Evolutionary conservation across 768 basidiomycete species (phyloP), one percentile per base, ranked within the genome.

Genomic region (Pulveroboletus sp.): DNA sequence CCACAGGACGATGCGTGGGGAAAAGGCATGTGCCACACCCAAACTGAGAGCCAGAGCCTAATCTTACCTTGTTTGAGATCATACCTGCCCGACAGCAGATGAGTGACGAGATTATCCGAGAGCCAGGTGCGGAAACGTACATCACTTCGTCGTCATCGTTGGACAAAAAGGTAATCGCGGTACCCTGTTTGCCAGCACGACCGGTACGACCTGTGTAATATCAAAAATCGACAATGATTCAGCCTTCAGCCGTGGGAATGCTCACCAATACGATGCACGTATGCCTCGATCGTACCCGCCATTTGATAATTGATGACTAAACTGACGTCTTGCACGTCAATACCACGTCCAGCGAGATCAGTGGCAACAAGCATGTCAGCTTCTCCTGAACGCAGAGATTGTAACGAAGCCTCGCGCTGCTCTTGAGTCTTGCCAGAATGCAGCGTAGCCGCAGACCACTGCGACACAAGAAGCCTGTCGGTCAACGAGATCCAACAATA

Each of bases 401-500:
- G 86, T 58, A 99, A 70, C 5, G 95, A 84, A 2, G 89, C 89
- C 69, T 99, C 96, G 67, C 96, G 85, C 68, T 97, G 93, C 63
- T 94, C 92, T 68, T 99, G 96, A 52, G 87, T 93, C 74, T 99
- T 99, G 53, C 95, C 96, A 10, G 93, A 96, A 63, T 99, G 96
- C 59, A 99, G 63, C 1, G 93, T 96, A 14, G 93, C 83, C 2
- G 91, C 86, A 54, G 75, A 87, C 89, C 93, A 94, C 88, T 93
- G 54, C 48, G 45, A 47, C 41, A 51, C 43, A 44, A 38, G n/a
- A 52, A 49, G 16, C 24, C 13, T 32, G 6, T 51, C 29, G 44
- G 44, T 47, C 43, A 47, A 29, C 19, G 20, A 16, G 23, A 12
- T 45, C 36, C 47, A 7, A 43, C 17, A 22, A 22, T 11, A 35